A percentile compares a stretch with the other conserved stretches of the same genome.
Evolutionary conservation across 169 alveolate genomes (phyloP).

Genomic region (Toxoplasma gondii): DNA sequence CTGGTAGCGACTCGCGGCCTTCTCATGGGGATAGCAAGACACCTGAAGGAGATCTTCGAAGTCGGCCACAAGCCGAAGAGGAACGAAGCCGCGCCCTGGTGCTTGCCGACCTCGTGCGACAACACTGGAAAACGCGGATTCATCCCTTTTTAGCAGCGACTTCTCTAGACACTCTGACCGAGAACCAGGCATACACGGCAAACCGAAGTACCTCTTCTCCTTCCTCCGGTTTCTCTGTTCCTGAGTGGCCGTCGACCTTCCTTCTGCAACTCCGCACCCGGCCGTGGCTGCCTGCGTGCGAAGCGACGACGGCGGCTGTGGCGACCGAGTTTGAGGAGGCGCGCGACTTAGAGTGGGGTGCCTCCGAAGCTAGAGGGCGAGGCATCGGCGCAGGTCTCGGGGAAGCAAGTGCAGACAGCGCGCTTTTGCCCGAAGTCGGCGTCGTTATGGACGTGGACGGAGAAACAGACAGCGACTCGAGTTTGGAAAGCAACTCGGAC

Average conservation of each 20-base stretch:
- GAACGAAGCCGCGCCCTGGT: background rate
- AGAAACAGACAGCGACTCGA: background rate
- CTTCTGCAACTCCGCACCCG: slow-evolving; percentile 14
- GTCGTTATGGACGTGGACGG: slow-evolving; percentile 36
- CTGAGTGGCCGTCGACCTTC: background rate
- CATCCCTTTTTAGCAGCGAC: background rate
- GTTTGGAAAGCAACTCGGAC: background rate
- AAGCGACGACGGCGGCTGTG: background rate
- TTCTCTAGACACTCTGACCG: background rate
- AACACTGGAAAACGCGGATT: background rate
- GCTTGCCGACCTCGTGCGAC: background rate
- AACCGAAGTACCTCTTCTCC: background rate
- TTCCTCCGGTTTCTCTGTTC: background rate
- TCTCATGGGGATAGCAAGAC: no score
- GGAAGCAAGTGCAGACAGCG: background rate
- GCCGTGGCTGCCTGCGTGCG: slow-evolving; percentile 32
- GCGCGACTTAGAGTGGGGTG: background rate
- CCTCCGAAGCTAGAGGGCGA: background rate
- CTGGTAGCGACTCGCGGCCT: no score
- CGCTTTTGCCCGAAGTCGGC: background rate
- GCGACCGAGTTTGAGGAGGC: background rate
- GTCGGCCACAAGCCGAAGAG: background rate
- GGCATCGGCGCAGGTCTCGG: background rate
- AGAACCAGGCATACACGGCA: background rate
- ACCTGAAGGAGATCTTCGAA: background rate